Base-by-base conservation (phyloP, 495 filamentous ascomycete genomes). In the Penicillium antarcticum region DNA sequence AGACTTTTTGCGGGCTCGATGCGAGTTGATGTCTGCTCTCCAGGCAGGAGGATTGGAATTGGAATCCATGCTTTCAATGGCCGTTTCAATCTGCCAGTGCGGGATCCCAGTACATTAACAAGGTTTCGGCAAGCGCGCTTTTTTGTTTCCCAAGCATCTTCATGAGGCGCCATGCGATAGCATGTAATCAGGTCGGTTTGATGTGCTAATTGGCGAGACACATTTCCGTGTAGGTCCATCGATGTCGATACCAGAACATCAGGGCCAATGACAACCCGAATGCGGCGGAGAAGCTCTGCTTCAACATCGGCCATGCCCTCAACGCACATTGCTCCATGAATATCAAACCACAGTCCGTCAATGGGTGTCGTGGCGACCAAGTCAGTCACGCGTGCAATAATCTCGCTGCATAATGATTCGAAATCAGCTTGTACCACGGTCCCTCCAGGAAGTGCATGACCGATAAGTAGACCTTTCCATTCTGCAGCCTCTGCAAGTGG, bases 191-290 rank as follows among this genome's bases (percentile, higher is more conserved):
- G 58, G 48, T 83, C 80, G 2, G 61, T 65, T 52, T 77, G 72
- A 52, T 81, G 78, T 2, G 63, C 75, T 2, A 83, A 61, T 19
- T 73, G 63, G 10, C 66, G 65, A 9, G 79, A 81, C 9, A 83
- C 79, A 56, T 83, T 81, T 0, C 80, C 80, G 56, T 83, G 79
- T 4, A 83, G 55, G 54, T 83, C 79, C 78, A 81, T 81, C 1
- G 77, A 80, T 1, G 80, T 70, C 4, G 78, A 81, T 5, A 83
- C 77, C 17, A 81, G 43, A 7, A 77, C 76, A 18, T 74, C 56
- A 0, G 73, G 61, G 0, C 80, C 79, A 36, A 80, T 69, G 5
- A 80, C 68, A 3, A 33, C 42, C 13, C 80, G 65, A 14, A 79
- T 72, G 0, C 78, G 75, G 10, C 60, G 71, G 16, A 81, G 66